Evolutionary conservation across 208 protist genomes (phyloP).

Genomic region (Crithidia bombi): DNA sequence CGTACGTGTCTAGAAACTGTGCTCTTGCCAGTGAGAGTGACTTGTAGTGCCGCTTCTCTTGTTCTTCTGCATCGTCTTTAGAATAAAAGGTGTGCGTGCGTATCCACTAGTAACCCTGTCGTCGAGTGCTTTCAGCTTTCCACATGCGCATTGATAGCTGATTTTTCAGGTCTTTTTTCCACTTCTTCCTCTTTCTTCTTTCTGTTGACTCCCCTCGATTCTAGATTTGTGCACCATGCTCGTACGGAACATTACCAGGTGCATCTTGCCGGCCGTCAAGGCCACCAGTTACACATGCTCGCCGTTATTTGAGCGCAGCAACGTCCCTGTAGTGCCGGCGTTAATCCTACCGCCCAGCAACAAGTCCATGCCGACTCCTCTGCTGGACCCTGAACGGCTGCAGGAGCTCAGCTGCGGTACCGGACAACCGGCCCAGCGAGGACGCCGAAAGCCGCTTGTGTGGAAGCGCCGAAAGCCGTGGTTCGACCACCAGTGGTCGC

Average conservation of each 20-base stretch:
- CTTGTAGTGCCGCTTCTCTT: too few relatives aligned
- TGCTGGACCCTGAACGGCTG: slow-evolving; percentile 60
- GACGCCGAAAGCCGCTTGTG: slow-evolving; percentile 76
- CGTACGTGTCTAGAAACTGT: not conserved
- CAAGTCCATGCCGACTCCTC: slow-evolving; percentile 77
- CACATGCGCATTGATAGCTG: too few relatives aligned
- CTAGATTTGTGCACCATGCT: slow-evolving; percentile 27
- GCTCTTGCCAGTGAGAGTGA: too few relatives aligned
- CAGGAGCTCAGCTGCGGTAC: slow-evolving; percentile 70
- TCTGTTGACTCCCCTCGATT: not conserved
- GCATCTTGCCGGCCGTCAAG: slow-evolving; percentile 54
- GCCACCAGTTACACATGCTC: slow-evolving; percentile 52
- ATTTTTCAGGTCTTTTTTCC: not conserved
- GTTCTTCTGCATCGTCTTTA: too few relatives aligned
- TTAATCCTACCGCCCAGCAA: slow-evolving; percentile 40
- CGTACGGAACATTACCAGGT: slow-evolving; percentile 31
- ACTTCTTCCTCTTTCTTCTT: slow-evolving; percentile 6
- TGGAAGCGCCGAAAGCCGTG: slow-evolving; percentile 92
- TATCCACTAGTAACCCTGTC: too few relatives aligned
- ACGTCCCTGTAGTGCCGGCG: slow-evolving; percentile 19
- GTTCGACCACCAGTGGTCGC: slow-evolving; percentile 89
- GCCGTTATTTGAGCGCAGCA: slow-evolving; percentile 23
- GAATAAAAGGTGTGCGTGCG: too few relatives aligned
- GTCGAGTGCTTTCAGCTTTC: too few relatives aligned
- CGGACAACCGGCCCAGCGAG: slow-evolving; percentile 83